Evolutionary conservation across 495 filamentous ascomycete species (phyloP).

Genomic region (Aspergillus haitiensis): DNA sequence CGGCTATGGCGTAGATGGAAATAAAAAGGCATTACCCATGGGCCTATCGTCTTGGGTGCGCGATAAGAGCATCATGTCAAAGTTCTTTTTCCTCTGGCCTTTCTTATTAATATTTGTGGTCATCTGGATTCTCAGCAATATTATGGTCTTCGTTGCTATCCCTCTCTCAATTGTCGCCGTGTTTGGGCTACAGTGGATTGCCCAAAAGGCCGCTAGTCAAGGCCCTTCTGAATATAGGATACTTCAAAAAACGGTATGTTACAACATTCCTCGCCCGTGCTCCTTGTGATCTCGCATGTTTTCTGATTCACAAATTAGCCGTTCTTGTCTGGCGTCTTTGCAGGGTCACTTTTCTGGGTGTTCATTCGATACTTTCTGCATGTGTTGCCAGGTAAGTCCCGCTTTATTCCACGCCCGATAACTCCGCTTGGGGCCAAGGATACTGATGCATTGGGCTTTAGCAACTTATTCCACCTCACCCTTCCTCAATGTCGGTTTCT

Average conservation of each 20-base stretch:
- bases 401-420: not conserved
- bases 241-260: constrained; percentile 79
- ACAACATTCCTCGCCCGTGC: too few species aligned
- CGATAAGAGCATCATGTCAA: constrained; percentile 75
- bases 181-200: constrained; percentile 76
- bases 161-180: constrained; percentile 65
- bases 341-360: constrained; percentile 81
- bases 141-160: constrained; percentile 72
- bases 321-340: constrained; percentile 91
- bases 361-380: constrained; percentile 70
- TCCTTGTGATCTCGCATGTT: not conserved
- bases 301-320: constrained; percentile 55
- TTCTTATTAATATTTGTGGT: constrained; percentile 70
- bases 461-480: constrained; percentile 64
- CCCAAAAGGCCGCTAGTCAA: constrained; percentile 72
- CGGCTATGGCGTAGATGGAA: constrained; percentile 79
- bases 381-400: constrained; percentile 65
- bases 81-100: constrained; percentile 90
- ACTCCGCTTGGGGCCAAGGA: not conserved
- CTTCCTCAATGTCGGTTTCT: constrained; percentile 74
- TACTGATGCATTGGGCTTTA: constrained; percentile 31
- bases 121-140: constrained; percentile 68
- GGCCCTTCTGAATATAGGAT: constrained; percentile 83
- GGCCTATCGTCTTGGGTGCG: constrained; percentile 58
- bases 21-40: constrained; percentile 56